Base-by-base conservation (phyloP, 352 stramenopile species). In the Globisporangium recalcitrans region DNA sequence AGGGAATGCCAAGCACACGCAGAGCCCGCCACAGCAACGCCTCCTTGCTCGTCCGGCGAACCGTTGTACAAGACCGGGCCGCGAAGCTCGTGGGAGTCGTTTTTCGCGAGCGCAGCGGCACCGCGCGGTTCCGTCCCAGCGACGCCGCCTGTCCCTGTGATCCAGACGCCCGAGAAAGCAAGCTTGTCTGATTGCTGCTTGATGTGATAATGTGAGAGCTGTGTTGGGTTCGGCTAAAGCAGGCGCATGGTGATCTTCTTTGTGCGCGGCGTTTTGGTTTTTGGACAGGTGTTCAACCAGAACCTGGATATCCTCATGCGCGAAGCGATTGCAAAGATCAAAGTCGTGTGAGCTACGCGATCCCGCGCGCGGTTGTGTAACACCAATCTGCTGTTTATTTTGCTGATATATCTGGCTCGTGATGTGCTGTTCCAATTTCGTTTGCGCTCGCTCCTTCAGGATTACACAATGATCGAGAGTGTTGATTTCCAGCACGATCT, bases 291-390 rank as follows among this genome's bases (percentile, higher is more conserved):
- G 3, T 74, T 77, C 40, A 65, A 77, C n/a, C 77, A 84, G 49
- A 82, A 75, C 31, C 36, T 91, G 9, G 77, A 90, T 32, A 70
- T 74, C 49, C 62, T 81, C 11, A 64, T 88, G 64, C 77, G 75
- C 34, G 78, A 87, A 21, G 62, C 85, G 3, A 71, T 73, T 3
- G 34, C 63, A 3, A 75, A 75, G 44, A 73, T 85, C 26, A 85
- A 87, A 69, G 66, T 72, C 27, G 71, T 76, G 80, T 89, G 68
- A 54, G 79, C 82, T 24, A 16, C 54, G 19, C 32, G n/a, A n/a
- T n/a, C n/a, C n/a, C n/a, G n/a, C 11, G 10, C 51, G 24, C 13
- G 16, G 9, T 57, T 24, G 16, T 58, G 36, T 19, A 7, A 0
- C 8, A 19, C 6, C 19, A 29, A 19, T 34, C 14, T 54, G 26